Conservation (phyloP, 345 rosid species). For the Ailanthus altissimus region DNA sequence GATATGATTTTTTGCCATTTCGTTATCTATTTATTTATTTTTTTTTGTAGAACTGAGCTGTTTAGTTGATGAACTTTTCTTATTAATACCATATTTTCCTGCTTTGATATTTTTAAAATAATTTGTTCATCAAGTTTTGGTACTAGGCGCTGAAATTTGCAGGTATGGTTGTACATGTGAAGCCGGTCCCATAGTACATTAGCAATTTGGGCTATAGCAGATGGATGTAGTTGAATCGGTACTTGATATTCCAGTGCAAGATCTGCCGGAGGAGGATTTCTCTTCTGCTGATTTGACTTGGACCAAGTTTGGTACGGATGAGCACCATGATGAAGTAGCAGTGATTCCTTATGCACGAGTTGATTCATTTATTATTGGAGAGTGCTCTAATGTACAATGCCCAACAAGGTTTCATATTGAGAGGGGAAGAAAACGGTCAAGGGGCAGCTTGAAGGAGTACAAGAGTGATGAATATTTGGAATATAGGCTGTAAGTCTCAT, state of each 20-base stretch:
- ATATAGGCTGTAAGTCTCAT: slow-evolving; percentile 61
- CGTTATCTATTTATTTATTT: background rate
- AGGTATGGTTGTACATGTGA: slow-evolving; percentile 18
- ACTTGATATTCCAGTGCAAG: slow-evolving; percentile 62
- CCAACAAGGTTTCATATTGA: slow-evolving; percentile 91
- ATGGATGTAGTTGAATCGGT: slow-evolving; percentile 65
- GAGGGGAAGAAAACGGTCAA: slow-evolving; percentile 71
- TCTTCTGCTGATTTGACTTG: slow-evolving; percentile 71
- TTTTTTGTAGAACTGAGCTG: background rate
- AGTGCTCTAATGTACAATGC: slow-evolving; percentile 74
- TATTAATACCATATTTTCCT: too few relatives aligned
- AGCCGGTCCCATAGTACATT: background rate
- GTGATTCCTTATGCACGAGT: slow-evolving; percentile 70
- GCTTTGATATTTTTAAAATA: background rate
- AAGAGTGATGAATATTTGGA: slow-evolving; percentile 82
- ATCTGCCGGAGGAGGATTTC: slow-evolving; percentile 72
- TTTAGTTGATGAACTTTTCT: background rate
- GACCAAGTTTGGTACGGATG: slow-evolving; percentile 77
- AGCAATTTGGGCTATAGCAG: background rate
- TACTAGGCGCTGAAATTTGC: slow-evolving; percentile 3
- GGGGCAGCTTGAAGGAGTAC: slow-evolving; percentile 69
- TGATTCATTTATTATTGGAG: slow-evolving; percentile 79
- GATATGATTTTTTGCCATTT: background rate
- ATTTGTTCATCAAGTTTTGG: background rate
- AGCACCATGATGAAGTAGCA: slow-evolving; percentile 78